Percentiles rank a stretch among this genome's conserved stretches.
Conservation (phyloP, 805 yeast species). For the Kodamaea sagamina region DNA sequence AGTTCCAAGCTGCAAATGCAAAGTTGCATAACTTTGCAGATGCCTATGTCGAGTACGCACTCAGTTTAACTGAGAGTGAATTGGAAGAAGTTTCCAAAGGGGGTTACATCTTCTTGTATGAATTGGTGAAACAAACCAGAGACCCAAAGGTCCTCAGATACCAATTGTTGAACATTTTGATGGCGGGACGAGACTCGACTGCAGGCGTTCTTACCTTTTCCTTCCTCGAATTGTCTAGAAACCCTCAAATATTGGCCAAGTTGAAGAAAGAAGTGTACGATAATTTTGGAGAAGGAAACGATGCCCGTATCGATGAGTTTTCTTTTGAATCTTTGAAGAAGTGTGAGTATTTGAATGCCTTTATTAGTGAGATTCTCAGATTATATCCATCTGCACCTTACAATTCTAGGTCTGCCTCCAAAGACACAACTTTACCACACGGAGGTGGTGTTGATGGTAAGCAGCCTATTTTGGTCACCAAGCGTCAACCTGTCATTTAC, state of each 20-base stretch:
- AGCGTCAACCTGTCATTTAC: slow-evolving; percentile 46
- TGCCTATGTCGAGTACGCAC: slow-evolving; percentile 21
- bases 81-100: slow-evolving; percentile 19
- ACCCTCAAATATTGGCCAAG: slow-evolving; percentile 32
- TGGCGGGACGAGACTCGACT: slow-evolving; percentile 48
- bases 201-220: slow-evolving; percentile 42
- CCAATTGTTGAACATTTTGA: slow-evolving; percentile 40
- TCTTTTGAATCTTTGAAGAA: slow-evolving; percentile 39
- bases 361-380: slow-evolving; percentile 40
- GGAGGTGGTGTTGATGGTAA: slow-evolving; percentile 32
- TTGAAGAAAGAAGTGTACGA: slow-evolving; percentile 31
- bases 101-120: slow-evolving; percentile 40
- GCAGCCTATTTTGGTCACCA: slow-evolving; percentile 29
- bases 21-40: slow-evolving; percentile 16
- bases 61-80: slow-evolving; percentile 17
- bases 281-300: slow-evolving; percentile 35
- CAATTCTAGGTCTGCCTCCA: slow-evolving; percentile 24
- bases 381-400: slow-evolving; percentile 34
- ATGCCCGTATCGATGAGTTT: slow-evolving; percentile 29
- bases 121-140: slow-evolving; percentile 39
- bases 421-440: slow-evolving; percentile 25
- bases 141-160: slow-evolving; percentile 39
- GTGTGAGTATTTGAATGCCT: slow-evolving; percentile 40
- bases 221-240: slow-evolving; percentile 36
- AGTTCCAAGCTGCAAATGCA: slow-evolving; percentile 18